Percentiles rank a stretch among this genome's conserved stretches.
Conservation (phyloP, 345 rosid species). For the Murraya koenigii region DNA sequence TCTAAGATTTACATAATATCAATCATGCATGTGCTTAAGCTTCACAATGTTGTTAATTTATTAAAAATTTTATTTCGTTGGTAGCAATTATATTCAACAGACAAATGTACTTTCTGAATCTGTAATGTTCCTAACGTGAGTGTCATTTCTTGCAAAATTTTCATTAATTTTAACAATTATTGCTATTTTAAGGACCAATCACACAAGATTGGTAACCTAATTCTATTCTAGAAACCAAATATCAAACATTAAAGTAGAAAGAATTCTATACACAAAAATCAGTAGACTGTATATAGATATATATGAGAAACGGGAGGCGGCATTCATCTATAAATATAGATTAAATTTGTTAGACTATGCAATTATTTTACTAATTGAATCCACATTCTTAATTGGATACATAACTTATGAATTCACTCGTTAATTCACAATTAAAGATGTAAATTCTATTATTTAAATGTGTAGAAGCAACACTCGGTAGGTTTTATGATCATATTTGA, state of each 20-base stretch:
- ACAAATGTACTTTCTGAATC: not conserved
- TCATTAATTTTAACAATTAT: not conserved
- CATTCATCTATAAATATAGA: not conserved
- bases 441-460: not conserved
- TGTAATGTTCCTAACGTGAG: not conserved
- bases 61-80: no score
- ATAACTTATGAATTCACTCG: no score
- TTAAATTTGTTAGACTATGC: not conserved
- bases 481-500: not conserved
- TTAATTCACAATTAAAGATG: not conserved
- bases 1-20: no score
- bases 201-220: slow-evolving; percentile 19
- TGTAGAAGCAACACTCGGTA: not conserved
- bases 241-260: not conserved
- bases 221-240: not conserved
- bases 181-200: not conserved
- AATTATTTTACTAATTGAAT: no score
- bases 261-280: not conserved
- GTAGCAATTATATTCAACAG: no score
- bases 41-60: no score
- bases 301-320: not conserved
- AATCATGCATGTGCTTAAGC: no score
- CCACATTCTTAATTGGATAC: no score
- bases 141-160: not conserved
- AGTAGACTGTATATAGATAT: no score